phyloP scores from a whole-genome alignment of 2,329 filamentous ascomycete species.

The Aureobasidium sp. region DNA sequence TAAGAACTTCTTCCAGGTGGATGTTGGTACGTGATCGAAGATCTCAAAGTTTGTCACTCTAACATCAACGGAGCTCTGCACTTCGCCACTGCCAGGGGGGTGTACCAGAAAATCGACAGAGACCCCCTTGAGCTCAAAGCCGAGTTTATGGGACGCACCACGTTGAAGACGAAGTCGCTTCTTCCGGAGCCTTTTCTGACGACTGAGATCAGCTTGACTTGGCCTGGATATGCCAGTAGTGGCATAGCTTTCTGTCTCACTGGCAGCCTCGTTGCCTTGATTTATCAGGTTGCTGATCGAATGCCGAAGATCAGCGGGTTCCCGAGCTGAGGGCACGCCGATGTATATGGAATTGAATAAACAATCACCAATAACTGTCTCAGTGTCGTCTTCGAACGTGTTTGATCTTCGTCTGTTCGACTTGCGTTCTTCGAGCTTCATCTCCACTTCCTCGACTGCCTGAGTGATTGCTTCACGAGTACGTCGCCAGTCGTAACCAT shows the following conservation, averaged over 20 bases:
- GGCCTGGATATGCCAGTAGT: constrained; percentile 59
- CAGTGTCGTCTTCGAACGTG: constrained; percentile 64
- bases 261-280: constrained; percentile 62
- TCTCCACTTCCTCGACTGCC: constrained; percentile 81
- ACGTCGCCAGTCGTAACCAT: constrained; percentile 92
- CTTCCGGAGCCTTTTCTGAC: constrained; percentile 29
- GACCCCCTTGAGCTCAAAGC: constrained; percentile 83
- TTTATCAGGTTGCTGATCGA: constrained; percentile 86
- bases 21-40: constrained; percentile 89
- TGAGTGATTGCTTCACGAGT: constrained; percentile 82
- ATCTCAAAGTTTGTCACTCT: constrained; percentile 78
- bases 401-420: constrained; percentile 49
- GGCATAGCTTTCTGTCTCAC: constrained; percentile 83
- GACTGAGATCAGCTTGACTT: constrained; percentile 36
- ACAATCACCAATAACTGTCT: constrained; percentile 86
- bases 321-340: constrained; percentile 71
- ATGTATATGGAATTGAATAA: constrained; percentile 99
- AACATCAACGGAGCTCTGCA: constrained; percentile 79
- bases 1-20: constrained; percentile 96
- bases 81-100: constrained; percentile 68
- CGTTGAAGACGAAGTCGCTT: constrained; percentile 63
- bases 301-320: constrained; percentile 71
- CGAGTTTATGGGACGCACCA: constrained; percentile 89
- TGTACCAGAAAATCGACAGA: constrained; percentile 77
- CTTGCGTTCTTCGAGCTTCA: constrained; percentile 68